Evolutionary conservation across 2,329 filamentous ascomycete genomes (phyloP).

Genomic region (Chlorencoelia australis): DNA sequence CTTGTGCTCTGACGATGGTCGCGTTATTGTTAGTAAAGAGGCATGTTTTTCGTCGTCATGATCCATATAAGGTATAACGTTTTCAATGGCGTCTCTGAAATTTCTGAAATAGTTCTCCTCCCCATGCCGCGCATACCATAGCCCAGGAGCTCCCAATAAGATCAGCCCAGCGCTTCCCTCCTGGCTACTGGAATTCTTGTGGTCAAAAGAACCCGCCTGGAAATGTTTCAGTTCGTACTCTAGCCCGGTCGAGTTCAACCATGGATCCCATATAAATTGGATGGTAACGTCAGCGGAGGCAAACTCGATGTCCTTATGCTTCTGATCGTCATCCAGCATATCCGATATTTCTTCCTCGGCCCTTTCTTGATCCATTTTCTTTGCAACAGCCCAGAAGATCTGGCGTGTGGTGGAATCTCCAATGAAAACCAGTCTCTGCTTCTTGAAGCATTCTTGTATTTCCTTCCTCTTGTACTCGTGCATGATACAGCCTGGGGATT

Average conservation of each 20-base stretch:
- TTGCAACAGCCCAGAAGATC: constrained; percentile 47
- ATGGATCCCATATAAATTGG: constrained; percentile 54
- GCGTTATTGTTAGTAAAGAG: constrained; percentile 10
- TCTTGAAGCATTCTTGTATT: constrained; percentile 41
- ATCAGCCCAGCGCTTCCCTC: constrained; percentile 35
- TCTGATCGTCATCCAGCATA: constrained; percentile 28
- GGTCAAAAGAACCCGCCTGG: constrained; percentile 15
- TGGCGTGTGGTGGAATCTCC: constrained; percentile 52
- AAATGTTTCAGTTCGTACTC: constrained; percentile 33
- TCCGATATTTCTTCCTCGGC: constrained; percentile 29
- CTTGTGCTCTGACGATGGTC: constrained; percentile 11
- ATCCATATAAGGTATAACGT: constrained; percentile 32
- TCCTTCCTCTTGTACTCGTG: constrained; percentile 43
- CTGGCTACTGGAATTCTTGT: constrained; percentile 7
- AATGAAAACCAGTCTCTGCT: constrained; percentile 44
- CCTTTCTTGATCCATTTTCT: constrained; percentile 34
- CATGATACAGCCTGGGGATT: constrained; percentile 49
- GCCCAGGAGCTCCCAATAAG: constrained; percentile 42
- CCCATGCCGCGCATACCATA: constrained; percentile 44
- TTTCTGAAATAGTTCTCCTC: constrained; percentile 34
- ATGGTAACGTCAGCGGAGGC: constrained; percentile 36
- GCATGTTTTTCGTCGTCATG: constrained; percentile 21
- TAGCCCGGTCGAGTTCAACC: constrained; percentile 40
- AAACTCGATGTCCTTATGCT: constrained; percentile 37
- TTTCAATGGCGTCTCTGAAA: constrained; percentile 38